phyloP scores from a whole-genome alignment of 305 asterid species.

The Fraxinus nigra region DNA sequence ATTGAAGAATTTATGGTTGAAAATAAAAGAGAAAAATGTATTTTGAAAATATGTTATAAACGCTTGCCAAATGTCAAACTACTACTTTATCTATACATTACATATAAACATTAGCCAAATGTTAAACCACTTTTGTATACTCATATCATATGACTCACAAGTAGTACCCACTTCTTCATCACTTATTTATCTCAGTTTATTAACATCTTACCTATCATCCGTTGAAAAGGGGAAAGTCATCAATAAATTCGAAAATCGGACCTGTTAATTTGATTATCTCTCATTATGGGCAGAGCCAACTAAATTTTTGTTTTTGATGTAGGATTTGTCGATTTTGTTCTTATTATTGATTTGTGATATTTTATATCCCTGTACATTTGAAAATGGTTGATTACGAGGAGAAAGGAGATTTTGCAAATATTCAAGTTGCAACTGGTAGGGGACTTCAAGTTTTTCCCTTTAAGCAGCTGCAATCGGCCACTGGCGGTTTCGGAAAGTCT shows the following conservation, averaged over 20 bases:
- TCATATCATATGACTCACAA: no score
- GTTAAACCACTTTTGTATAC: no score
- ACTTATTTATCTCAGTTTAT: not conserved
- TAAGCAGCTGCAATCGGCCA: slow-evolving; percentile 84
- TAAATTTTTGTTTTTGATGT: not conserved
- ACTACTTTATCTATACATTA: no score
- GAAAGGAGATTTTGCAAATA: slow-evolving; percentile 36
- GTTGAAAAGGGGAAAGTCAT: not conserved
- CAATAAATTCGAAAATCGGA: not conserved
- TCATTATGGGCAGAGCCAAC: not conserved
- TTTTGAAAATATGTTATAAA: no score
- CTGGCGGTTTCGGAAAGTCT: slow-evolving; percentile 80
- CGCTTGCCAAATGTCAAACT: no score
- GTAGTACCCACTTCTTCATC: not conserved
- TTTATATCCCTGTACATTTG: not conserved
- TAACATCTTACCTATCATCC: not conserved
- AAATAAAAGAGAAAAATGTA: no score
- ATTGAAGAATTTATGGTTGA: no score
- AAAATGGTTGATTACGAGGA: slow-evolving; percentile 43
- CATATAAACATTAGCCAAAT: no score
- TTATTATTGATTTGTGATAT: not conserved
- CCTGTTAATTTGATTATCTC: not conserved
- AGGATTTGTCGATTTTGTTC: not conserved
- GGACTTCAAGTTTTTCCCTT: slow-evolving; percentile 68
- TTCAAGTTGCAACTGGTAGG: slow-evolving; percentile 49